Evolutionary conservation across 1,284 basidiomycete species (phyloP).

Genomic region (Schizopora paradoxa): DNA sequence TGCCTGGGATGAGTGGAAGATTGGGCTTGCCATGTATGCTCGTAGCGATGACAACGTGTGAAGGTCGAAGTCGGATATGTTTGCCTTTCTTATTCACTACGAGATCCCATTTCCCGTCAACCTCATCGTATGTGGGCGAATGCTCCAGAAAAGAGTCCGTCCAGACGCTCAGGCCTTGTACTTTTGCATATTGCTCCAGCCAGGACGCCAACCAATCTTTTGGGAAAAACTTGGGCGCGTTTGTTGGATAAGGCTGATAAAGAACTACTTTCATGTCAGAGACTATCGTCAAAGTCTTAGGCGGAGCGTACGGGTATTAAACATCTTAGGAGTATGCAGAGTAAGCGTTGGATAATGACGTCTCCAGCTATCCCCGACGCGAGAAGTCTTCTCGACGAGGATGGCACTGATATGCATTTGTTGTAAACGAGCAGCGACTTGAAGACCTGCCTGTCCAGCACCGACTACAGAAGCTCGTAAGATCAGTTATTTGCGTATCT

Average conservation of each 20-base stretch:
- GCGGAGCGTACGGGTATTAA: slow-evolving; percentile 8
- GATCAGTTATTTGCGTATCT: no score
- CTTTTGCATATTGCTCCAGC: slow-evolving; percentile 32
- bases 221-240: slow-evolving; percentile 16
- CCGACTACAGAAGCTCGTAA: slow-evolving; percentile 35
- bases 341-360: slow-evolving; percentile 45
- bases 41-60: slow-evolving; percentile 34
- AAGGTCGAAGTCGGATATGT: slow-evolving; percentile 27
- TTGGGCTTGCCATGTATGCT: slow-evolving; percentile 31
- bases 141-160: slow-evolving; percentile 8
- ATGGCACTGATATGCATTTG: slow-evolving; percentile 44
- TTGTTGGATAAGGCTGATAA: slow-evolving; percentile 16
- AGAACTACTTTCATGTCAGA: slow-evolving; percentile 14
- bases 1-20: slow-evolving; percentile 27
- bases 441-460: slow-evolving; percentile 49
- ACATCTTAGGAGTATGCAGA: slow-evolving; percentile 34
- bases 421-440: slow-evolving; percentile 45
- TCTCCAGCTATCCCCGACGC: slow-evolving; percentile 53
- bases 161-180: slow-evolving; percentile 18
- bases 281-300: background rate
- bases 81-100: slow-evolving; percentile 26
- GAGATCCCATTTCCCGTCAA: slow-evolving; percentile 29
- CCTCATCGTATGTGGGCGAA: slow-evolving; percentile 24
- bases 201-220: slow-evolving; percentile 23
- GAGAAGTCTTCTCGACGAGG: slow-evolving; percentile 41